Base-by-base conservation (phyloP, 1,284 basidiomycete species). In the Sphaerobolus stellatus region DNA sequence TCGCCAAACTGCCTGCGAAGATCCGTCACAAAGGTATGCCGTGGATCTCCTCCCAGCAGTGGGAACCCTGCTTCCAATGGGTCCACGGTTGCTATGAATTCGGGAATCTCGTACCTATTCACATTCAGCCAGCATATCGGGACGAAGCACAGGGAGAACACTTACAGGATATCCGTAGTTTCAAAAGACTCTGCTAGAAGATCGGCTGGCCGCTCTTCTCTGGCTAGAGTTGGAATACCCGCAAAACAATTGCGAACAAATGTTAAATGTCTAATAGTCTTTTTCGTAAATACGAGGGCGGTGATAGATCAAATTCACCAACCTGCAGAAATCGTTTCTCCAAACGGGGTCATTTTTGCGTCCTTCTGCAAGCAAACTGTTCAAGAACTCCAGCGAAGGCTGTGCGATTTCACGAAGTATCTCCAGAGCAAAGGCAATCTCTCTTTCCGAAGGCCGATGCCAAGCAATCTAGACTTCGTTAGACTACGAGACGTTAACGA, bases 301-400 rank as follows among this genome's bases (percentile, higher is more conserved):
- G 28, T 41, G 2, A 40, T 44, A 25, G 27, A 58, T 38, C 31
- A 8, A 29, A 11, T 33, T n/a, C 14, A 67, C 76, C 50, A 38
- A 84, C 84, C 86, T 82, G 71, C 93, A 96, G 65, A 95, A 94
- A 62, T 95, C 90, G 69, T 94, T 95, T 25, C 88, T 81, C 94
- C 94, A 97, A 14, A 76, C 62, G 22, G 79, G 77, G 16, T 31
- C 46, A 66, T 88, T 82, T 16, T 81, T 76, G 13, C 66, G 58
- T 36, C 75, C 64, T 27, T 66, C 69, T 74, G 46, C 25, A 33
- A 92, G 70, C 9, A 94, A 71, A 2, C 60, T 61, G 52, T 92
- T 83, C 31, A 96, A 71, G n/a, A 69, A 71, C 22, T 67, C 66
- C 50, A 94, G 62, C 2, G 82, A 79, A 0, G 90, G 90, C 52